phyloP scores from a whole-genome alignment of 768 basidiomycete species.

The Boletus huronensis region DNA sequence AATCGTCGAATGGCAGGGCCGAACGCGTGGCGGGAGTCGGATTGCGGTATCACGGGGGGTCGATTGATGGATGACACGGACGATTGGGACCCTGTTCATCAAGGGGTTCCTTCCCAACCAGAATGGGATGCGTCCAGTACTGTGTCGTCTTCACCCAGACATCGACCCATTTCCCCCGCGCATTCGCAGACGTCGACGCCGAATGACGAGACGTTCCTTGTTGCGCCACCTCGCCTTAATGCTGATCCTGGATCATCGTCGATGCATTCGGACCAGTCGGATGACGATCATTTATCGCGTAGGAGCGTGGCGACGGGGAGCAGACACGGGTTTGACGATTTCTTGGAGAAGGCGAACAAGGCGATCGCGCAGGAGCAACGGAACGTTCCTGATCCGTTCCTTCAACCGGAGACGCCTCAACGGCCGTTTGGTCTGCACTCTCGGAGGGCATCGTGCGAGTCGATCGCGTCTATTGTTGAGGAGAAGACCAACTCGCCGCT shows the following conservation, averaged over 20 bases:
- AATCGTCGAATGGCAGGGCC: conserved; percentile 67
- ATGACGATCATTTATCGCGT: conserved; percentile 56
- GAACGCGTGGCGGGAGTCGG: conserved; percentile 76
- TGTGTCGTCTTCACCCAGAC: conserved; percentile 34
- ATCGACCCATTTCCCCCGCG: conserved; percentile 53
- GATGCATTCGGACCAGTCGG: conserved; percentile 51
- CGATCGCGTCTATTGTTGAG: conserved; percentile 86
- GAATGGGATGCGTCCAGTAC: conserved; percentile 72
- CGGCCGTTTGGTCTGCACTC: conserved; percentile 81
- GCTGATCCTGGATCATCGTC: conserved; percentile 29
- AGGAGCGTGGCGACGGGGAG: conserved; percentile 27
- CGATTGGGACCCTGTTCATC: conserved; percentile 75
- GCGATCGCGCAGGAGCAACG: conserved; percentile 79
- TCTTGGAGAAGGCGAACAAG: conserved; percentile 81
- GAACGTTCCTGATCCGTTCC: conserved; percentile 81
- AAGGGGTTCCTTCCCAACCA: conserved; percentile 63
- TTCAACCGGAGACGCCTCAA: conserved; percentile 57
- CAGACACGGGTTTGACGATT: conserved; percentile 61
- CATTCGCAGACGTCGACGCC: conserved; percentile 60
- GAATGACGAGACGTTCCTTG: conserved; percentile 39
- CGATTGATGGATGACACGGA: conserved; percentile 62
- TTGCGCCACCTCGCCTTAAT: conserved; percentile 30
- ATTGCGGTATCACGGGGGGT: conserved; percentile 46
- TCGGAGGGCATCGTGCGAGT: conserved; percentile 81
- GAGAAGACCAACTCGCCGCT: conserved; percentile 88